A percentile compares a stretch with the other conserved stretches of the same genome.
Evolutionary conservation across 2,329 filamentous ascomycete genomes (phyloP).

Genomic region (Colletotrichum sojae): DNA sequence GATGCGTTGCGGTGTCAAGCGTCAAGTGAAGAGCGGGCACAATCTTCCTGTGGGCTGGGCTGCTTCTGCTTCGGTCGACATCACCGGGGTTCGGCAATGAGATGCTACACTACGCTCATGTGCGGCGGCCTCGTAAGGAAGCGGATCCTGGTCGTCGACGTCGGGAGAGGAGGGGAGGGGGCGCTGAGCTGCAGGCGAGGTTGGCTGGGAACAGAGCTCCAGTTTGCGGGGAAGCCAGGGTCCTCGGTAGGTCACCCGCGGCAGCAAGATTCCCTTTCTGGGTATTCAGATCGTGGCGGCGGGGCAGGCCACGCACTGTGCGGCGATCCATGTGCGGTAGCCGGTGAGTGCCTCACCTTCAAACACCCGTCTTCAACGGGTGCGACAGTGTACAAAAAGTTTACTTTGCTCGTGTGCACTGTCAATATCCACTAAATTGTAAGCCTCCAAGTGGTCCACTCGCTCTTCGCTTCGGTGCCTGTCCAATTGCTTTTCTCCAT

Average conservation of each 20-base stretch:
- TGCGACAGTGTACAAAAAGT: too few species aligned
- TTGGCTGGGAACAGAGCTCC: not conserved
- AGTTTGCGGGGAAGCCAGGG: conserved; percentile 34
- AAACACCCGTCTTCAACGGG: too few species aligned
- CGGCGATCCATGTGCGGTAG: not conserved
- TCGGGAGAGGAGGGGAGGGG: not conserved
- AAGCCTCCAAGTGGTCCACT: conserved; percentile 4
- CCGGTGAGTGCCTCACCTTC: not conserved
- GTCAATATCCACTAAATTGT: not conserved
- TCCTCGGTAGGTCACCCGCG: not conserved
- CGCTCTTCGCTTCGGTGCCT: not conserved
- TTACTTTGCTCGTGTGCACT: not conserved
- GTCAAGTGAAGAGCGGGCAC: not conserved
- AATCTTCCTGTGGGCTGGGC: too few species aligned
- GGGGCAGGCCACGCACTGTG: conserved; percentile 10
- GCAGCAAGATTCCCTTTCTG: conserved; percentile 40
- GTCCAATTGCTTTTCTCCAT: conserved; percentile 4
- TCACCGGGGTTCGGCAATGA: too few species aligned
- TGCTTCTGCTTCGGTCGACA: too few species aligned
- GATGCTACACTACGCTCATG: too few species aligned
- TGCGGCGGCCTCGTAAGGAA: too few species aligned
- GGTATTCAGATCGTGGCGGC: conserved; percentile 40
- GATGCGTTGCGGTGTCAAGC: not conserved
- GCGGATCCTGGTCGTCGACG: not conserved
- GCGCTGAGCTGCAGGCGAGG: not conserved